Percentiles rank a stretch among this genome's conserved stretches.
These are phyloP conservation scores for Diaporthe citri DNA, from an alignment of 2,329 filamentous ascomycete genomes.

Conservation along the genomic window DNA sequence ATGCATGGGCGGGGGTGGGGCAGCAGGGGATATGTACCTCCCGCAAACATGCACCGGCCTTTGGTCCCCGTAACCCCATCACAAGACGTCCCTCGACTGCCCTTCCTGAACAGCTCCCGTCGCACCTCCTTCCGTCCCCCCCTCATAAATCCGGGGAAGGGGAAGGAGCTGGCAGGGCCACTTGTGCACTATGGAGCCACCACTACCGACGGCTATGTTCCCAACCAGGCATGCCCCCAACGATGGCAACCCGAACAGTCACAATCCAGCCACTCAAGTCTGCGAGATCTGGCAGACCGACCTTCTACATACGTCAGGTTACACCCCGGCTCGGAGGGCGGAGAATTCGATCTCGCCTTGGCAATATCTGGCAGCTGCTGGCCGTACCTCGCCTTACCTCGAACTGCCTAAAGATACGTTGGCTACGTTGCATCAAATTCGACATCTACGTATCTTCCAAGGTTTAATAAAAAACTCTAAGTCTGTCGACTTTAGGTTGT, in stretches of 20 bases:
- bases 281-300: background rate
- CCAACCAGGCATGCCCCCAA: background rate
- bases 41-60: background rate
- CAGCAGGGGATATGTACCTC: background rate
- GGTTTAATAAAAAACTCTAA: slow-evolving; percentile 20
- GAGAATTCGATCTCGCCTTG: slow-evolving; percentile 20
- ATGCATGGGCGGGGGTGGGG: slow-evolving; percentile 17
- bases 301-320: background rate
- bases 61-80: background rate
- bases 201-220: slow-evolving; percentile 16
- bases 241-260: background rate
- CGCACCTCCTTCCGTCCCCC: background rate
- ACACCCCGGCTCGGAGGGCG: slow-evolving; percentile 9
- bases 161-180: background rate
- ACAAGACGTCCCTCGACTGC: background rate
- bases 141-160: slow-evolving; percentile 19
- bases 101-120: slow-evolving; percentile 1
- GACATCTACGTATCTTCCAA: slow-evolving; percentile 17
- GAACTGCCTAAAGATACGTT: background rate
- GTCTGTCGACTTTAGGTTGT: slow-evolving; percentile 11
- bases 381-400: background rate
- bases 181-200: slow-evolving; percentile 5
- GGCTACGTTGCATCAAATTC: background rate
- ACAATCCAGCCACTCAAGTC: background rate
- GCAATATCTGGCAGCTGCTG: slow-evolving; percentile 4